Evolutionary conservation across 208 protist genomes (phyloP), one percentile per base, ranked within the genome.

Genomic region (Trypanosoma lewisi): DNA sequence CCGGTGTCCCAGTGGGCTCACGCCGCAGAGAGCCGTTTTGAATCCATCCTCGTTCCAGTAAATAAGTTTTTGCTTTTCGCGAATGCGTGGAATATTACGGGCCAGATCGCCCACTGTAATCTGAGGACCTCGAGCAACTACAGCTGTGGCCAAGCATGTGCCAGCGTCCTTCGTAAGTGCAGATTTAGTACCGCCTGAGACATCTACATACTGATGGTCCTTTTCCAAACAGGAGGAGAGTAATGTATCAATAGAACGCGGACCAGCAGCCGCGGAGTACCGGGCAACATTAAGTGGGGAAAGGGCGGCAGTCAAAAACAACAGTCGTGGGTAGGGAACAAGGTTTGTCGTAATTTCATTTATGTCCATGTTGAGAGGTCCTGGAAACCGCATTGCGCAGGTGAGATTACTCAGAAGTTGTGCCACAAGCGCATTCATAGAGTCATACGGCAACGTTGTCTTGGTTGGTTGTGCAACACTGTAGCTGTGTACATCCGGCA

Each of bases 331-430:
- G 67, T 94, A 99, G 3, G 97, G 97, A n/a, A 99, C 95, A 9
- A 99, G 79, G 64, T 98, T 98, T 9, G 96, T 98, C 0, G 95
- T 98, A 60, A 99, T 88, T 58, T 99, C 97, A 75, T 98, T 98
- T 34, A 99, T 91, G 73, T 99, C 97, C 70, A 98, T 94, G 74
- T 99, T 99, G 21, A 99, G 82, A 30, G 92, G 77, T 1, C 97
- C 97, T 12, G 85, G 87, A 64, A 98, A 98, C 49, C 96, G 87
- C 81, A 97, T 95, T 17, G 88, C 91, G 44, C 91, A 94, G 0
- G 97, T 98, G 6, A 98, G 72, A 69, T 98, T 89, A 68, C 89
- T 95, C 36, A 98, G 80, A 70, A 98, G 72, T 51, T 97, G 87
- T 30, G 96, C 97, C 9, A 95, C 97, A 21, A 99, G 86, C 16